phyloP scores from a whole-genome alignment of 148 eudicot species.

The Linanthus parryae region DNA sequence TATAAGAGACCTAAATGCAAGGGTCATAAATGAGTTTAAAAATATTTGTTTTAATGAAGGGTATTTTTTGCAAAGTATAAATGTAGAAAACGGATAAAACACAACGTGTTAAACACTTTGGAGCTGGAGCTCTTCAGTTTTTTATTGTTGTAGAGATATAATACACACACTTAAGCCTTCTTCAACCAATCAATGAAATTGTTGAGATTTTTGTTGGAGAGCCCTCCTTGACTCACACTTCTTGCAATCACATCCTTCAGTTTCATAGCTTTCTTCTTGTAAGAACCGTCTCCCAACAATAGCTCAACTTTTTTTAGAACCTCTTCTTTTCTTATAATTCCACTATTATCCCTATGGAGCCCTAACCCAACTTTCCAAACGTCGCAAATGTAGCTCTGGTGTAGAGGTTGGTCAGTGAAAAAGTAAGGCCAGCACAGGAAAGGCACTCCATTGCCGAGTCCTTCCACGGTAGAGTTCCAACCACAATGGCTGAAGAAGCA shows the following conservation, averaged over 20 bases:
- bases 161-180: no score
- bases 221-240: conserved; percentile 22
- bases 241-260: conserved; percentile 10
- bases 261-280: conserved; percentile 17
- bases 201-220: conserved; percentile 23
- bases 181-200: conserved; percentile 30
- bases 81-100: no score
- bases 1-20: no score
- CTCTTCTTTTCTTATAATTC: conserved; percentile 19
- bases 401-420: conserved; percentile 28
- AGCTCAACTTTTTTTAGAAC: conserved; percentile 20
- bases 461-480: conserved; percentile 43
- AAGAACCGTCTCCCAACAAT: conserved; percentile 12
- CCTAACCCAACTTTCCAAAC: conserved; percentile 35
- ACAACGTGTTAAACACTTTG: no score
- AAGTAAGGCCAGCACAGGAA: conserved; percentile 44
- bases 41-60: no score
- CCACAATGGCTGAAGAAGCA: conserved; percentile 45
- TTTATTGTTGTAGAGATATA: no score
- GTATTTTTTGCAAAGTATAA: no score
- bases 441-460: conserved; percentile 33
- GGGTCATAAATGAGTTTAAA: no score
- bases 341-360: conserved; percentile 18
- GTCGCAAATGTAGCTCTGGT: conserved; percentile 32
- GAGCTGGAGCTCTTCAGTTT: no score